A percentile compares a stretch with the other conserved stretches of the same genome.
These are phyloP conservation scores for Crucibulum laeve DNA, from an alignment of 768 basidiomycete species.

Conservation along the genomic window DNA sequence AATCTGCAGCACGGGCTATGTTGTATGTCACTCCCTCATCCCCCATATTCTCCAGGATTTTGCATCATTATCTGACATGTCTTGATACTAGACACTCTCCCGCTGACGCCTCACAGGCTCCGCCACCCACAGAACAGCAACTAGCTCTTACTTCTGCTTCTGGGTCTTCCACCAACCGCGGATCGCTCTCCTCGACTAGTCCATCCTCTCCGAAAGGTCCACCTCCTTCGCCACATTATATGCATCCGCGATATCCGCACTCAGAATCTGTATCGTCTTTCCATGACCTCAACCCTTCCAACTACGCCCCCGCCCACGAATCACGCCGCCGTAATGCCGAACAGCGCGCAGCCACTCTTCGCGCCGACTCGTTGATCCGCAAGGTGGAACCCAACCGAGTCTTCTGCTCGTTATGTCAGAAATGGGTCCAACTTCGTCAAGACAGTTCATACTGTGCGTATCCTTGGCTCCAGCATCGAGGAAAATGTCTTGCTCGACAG, in stretches of 20 bases:
- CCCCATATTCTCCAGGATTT: background rate
- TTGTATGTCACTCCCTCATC: background rate
- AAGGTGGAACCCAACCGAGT: conserved; percentile 73
- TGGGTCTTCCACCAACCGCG: conserved; percentile 3
- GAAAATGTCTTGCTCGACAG: conserved; percentile 71
- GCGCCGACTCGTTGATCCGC: conserved; percentile 59
- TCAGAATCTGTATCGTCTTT: conserved; percentile 28
- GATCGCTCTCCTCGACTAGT: conserved; percentile 2
- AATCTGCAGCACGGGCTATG: conserved; percentile 22
- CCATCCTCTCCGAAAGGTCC: conserved; percentile 8
- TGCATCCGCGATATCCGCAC: conserved; percentile 9
- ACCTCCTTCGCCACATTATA: conserved; percentile 6
- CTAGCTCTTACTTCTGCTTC: conserved; percentile 5
- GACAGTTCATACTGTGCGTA: conserved; percentile 79
- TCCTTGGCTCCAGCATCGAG: conserved; percentile 77
- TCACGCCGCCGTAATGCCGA: conserved; percentile 74
- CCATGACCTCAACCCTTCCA: conserved; percentile 55
- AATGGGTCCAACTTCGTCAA: conserved; percentile 81
- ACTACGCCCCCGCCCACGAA: conserved; percentile 56
- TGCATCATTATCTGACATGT: background rate
- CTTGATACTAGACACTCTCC: conserved; percentile 1
- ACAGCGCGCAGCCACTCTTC: conserved; percentile 68
- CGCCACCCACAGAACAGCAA: conserved; percentile 8
- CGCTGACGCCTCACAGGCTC: conserved; percentile 1
- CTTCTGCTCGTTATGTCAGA: conserved; percentile 70